Conservation (phyloP, 495 filamentous ascomycete species). For the Aspergillus homomorphus region DNA sequence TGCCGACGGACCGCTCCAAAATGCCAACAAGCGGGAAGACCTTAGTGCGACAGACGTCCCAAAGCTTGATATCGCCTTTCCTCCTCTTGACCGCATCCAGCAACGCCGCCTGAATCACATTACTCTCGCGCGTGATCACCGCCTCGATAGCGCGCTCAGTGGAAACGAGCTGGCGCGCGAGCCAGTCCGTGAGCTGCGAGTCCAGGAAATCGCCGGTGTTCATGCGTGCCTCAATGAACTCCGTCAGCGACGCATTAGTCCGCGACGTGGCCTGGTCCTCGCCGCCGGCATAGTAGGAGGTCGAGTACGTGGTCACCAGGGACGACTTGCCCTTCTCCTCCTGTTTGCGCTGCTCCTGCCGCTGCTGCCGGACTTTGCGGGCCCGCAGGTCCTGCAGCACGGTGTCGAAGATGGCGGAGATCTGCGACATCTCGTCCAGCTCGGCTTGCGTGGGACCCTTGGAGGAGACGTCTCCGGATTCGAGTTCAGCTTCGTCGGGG, state of each 20-base stretch:
- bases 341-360: background rate
- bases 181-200: slow-evolving; percentile 22
- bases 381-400: slow-evolving; percentile 22
- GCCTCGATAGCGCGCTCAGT: slow-evolving; percentile 26
- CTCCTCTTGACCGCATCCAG: slow-evolving; percentile 37
- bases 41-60: slow-evolving; percentile 65
- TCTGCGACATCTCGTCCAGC: slow-evolving; percentile 24
- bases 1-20: slow-evolving; percentile 27
- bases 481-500: background rate
- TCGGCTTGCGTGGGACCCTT: slow-evolving; percentile 9
- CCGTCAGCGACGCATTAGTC: background rate
- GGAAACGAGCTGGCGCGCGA: slow-evolving; percentile 15
- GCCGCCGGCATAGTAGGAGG: background rate
- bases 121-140: slow-evolving; percentile 29
- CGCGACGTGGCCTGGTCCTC: background rate
- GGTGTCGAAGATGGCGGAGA: slow-evolving; percentile 30
- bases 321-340: background rate
- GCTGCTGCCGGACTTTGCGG: background rate
- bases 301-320: background rate
- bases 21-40: slow-evolving; percentile 62
- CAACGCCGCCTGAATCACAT: slow-evolving; percentile 25
- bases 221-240: slow-evolving; percentile 7
- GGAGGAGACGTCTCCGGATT: background rate
- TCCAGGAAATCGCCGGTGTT: slow-evolving; percentile 14
- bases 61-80: slow-evolving; percentile 63